Conservation (phyloP, 495 filamentous ascomycete species). For the Pyronema domesticum region DNA sequence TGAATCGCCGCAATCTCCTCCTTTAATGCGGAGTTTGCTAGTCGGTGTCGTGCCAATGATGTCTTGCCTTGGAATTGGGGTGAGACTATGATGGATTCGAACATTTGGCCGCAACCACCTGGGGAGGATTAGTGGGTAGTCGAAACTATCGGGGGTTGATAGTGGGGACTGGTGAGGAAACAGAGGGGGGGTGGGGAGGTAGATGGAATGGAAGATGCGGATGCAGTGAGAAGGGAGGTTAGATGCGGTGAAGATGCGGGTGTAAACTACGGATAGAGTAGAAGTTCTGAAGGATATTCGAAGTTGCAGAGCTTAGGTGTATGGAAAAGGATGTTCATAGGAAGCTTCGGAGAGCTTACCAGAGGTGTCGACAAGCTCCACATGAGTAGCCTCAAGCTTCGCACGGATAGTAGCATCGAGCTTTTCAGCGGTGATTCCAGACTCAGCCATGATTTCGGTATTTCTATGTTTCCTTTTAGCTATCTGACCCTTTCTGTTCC, state of each 20-base stretch:
- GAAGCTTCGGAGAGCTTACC: constrained; percentile 37
- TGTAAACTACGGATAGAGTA: too few species aligned
- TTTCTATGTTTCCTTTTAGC: too few species aligned
- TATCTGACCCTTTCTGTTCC: too few species aligned
- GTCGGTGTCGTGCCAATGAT: constrained; percentile 68
- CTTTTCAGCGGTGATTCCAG: constrained; percentile 49
- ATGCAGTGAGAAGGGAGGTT: too few species aligned
- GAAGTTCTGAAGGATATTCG: too few species aligned
- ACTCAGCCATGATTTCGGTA: constrained; percentile 12
- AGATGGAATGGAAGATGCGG: too few species aligned
- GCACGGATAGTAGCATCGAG: constrained; percentile 51
- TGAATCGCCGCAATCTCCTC: constrained; percentile 89
- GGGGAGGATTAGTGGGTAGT: constrained; percentile 1
- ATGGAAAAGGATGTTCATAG: too few species aligned
- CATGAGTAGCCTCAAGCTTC: constrained; percentile 60
- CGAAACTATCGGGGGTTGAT: background rate
- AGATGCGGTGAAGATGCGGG: too few species aligned
- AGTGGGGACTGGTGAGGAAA: background rate
- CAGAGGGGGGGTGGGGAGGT: background rate
- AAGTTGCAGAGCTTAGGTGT: too few species aligned
- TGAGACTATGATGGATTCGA: constrained; percentile 74
- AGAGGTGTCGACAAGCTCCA: constrained; percentile 84
- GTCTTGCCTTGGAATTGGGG: constrained; percentile 72
- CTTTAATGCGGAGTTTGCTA: constrained; percentile 76
- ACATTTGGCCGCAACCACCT: constrained; percentile 94